Percentiles rank a stretch among this genome's conserved stretches.
Evolutionary conservation across 441 rosid species (phyloP).

Genomic region (Pelargonium cotyledonis): DNA sequence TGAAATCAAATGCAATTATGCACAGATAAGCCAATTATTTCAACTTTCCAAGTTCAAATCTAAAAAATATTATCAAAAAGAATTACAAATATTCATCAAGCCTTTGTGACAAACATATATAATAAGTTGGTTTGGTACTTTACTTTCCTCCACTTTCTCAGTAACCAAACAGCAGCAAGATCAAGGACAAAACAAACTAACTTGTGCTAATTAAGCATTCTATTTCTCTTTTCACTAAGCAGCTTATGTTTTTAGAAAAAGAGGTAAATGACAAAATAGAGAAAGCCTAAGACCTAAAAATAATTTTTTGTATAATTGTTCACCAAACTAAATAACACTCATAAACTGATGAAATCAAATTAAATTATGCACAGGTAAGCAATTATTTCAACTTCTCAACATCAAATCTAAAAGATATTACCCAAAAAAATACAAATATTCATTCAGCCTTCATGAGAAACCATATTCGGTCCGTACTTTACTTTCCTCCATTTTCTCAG

Average conservation of each 20-base stretch:
- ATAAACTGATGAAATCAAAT: background rate
- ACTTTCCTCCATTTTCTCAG: background rate
- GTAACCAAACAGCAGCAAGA: background rate
- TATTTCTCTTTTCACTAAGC: background rate
- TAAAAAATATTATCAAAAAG: background rate
- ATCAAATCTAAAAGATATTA: too few species aligned
- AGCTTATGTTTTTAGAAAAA: background rate
- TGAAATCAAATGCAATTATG: background rate
- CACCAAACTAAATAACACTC: background rate
- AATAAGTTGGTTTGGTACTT: too few species aligned
- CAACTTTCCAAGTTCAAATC: background rate
- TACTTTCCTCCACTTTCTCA: slow-evolving; percentile 4
- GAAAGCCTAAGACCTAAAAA: background rate
- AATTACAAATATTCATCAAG: background rate
- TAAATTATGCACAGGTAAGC: too few species aligned
- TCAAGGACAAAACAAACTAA: background rate
- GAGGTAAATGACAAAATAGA: background rate
- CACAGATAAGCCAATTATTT: background rate
- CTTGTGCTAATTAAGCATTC: background rate
- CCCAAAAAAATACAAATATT: background rate
- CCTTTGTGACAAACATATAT: too few species aligned
- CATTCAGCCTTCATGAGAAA: background rate
- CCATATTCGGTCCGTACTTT: background rate
- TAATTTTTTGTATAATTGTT: background rate
- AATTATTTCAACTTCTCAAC: background rate